Conservation (phyloP, 306 rosid genomes). For the Urtica urens region DNA sequence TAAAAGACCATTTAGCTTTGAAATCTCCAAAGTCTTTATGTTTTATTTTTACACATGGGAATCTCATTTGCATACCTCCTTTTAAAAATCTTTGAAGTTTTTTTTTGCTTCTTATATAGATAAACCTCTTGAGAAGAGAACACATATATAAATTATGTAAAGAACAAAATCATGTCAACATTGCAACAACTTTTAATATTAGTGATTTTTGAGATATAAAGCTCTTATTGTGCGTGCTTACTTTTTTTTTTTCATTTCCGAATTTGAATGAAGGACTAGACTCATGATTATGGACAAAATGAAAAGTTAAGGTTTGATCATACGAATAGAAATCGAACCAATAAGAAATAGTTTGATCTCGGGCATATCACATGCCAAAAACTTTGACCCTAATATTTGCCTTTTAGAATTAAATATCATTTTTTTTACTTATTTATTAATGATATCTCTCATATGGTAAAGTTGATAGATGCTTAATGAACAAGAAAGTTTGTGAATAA, state of each 20-base stretch:
- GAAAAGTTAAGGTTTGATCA: not conserved
- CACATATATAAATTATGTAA: not conserved
- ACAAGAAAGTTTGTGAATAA: slow-evolving; percentile 41
- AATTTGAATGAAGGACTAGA: not conserved
- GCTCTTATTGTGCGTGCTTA: not conserved
- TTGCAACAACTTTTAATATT: slow-evolving; percentile 1
- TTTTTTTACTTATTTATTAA: not conserved
- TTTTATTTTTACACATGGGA: slow-evolving; percentile 6
- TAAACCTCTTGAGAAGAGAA: not conserved
- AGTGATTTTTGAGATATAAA: slow-evolving; percentile 3
- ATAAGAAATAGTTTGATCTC: not conserved
- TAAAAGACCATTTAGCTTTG: not conserved
- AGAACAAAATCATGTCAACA: not conserved
- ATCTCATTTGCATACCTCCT: not conserved
- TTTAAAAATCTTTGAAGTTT: not conserved
- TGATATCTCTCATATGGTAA: slow-evolving; percentile 23
- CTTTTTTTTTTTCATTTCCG: not conserved
- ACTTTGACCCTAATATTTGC: slow-evolving; percentile 10
- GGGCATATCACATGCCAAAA: too few relatives aligned
- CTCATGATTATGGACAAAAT: not conserved
- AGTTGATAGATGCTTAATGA: slow-evolving; percentile 40
- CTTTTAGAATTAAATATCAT: not conserved
- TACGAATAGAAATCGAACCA: not conserved
- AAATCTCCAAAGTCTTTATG: not conserved
- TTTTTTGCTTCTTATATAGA: not conserved